phyloP scores from a whole-genome alignment of 2,329 filamentous ascomycete genomes.

The Claviceps lovelessii region DNA sequence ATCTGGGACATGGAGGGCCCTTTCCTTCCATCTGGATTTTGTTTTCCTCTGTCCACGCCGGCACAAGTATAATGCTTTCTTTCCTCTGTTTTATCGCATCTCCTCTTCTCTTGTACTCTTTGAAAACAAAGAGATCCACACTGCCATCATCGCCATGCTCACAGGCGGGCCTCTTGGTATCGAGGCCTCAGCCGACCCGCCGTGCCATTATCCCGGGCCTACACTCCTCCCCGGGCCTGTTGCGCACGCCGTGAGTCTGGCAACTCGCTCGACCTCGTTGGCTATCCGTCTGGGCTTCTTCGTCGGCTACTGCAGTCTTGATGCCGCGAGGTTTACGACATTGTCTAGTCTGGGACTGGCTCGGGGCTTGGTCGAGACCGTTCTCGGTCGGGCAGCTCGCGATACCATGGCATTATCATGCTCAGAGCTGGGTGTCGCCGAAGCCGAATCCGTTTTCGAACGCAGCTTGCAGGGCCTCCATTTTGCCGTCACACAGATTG shows the following conservation, averaged over 20 bases:
- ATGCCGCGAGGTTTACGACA: constrained; percentile 40
- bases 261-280: constrained; percentile 44
- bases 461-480: constrained; percentile 42
- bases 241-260: constrained; percentile 45
- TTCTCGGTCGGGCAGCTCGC: constrained; percentile 36
- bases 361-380: constrained; percentile 38
- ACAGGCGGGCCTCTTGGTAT: not conserved
- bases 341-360: constrained; percentile 43
- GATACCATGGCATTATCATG: constrained; percentile 32
- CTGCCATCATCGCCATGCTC: not conserved
- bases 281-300: constrained; percentile 38
- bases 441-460: constrained; percentile 43
- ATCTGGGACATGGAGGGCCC: not conserved
- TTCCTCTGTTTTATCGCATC: not conserved
- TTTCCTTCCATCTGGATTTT: not conserved
- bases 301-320: constrained; percentile 37
- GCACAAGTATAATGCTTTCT: constrained; percentile 2
- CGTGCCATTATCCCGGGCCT: constrained; percentile 13
- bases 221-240: constrained; percentile 44
- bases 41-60: not conserved
- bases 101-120: not conserved
- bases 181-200: constrained; percentile 8
- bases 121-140: not conserved
- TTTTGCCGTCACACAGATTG: constrained; percentile 40
- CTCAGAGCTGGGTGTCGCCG: constrained; percentile 32